Evolutionary conservation across 140 eudicot genomes (phyloP).

Genomic region (Senecio squalidus): DNA sequence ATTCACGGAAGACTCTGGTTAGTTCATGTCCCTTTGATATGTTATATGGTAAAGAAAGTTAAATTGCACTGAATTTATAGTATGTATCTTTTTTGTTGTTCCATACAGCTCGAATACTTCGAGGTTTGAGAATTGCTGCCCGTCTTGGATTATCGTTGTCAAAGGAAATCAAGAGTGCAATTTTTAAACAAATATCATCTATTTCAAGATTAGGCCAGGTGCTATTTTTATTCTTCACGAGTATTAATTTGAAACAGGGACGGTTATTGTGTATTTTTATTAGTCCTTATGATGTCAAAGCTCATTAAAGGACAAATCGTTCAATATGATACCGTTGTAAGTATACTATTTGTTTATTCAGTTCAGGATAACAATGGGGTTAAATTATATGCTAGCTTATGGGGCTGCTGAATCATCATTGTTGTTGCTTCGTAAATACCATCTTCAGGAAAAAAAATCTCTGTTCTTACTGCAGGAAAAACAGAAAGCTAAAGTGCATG

Average conservation of each 20-base stretch:
- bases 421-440: slow-evolving; percentile 47
- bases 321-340: background rate
- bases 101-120: slow-evolving; percentile 72
- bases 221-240: slow-evolving; percentile 1
- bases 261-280: background rate
- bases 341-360: slow-evolving; percentile 13
- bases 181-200: slow-evolving; percentile 36
- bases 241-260: slow-evolving; percentile 1
- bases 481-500: too few species aligned
- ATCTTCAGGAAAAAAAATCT: too few species aligned
- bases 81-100: background rate
- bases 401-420: slow-evolving; percentile 86
- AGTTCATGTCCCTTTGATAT: slow-evolving; percentile 19
- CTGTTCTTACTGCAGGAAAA: too few species aligned
- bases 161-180: slow-evolving; percentile 74
- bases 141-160: too few species aligned
- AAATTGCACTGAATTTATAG: background rate
- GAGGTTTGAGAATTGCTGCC: too few species aligned
- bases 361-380: too few species aligned
- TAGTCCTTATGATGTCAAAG: too few species aligned
- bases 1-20: slow-evolving; percentile 80
- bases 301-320: too few species aligned
- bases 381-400: slow-evolving; percentile 72
- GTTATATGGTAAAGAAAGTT: background rate
- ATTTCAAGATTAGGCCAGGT: slow-evolving; percentile 47